phyloP scores from a whole-genome alignment of 2,329 filamentous ascomycete genomes.

The Aspergillus ruber region DNA sequence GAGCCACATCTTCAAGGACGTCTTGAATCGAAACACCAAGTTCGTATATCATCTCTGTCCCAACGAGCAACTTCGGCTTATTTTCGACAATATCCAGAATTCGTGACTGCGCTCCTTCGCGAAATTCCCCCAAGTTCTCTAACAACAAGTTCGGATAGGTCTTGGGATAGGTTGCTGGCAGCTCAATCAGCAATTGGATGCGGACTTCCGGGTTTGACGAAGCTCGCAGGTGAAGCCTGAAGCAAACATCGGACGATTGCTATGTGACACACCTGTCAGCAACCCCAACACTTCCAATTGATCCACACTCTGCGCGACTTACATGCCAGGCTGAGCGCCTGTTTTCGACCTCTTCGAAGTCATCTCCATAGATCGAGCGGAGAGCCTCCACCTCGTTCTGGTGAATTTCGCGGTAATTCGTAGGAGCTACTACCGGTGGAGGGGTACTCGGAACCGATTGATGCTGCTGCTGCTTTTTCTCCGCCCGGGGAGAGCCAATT shows the following conservation, averaged over 20 bases:
- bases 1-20: slow-evolving; percentile 77
- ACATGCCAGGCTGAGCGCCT: slow-evolving; percentile 78
- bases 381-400: slow-evolving; percentile 81
- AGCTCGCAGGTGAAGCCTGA: slow-evolving; percentile 72
- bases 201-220: slow-evolving; percentile 65
- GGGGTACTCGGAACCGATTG: slow-evolving; percentile 23
- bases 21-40: slow-evolving; percentile 57
- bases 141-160: slow-evolving; percentile 67
- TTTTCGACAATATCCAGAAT: slow-evolving; percentile 63
- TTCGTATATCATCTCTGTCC: slow-evolving; percentile 60
- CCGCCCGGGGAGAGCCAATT: slow-evolving; percentile 27
- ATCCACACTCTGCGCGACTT: slow-evolving; percentile 24
- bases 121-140: slow-evolving; percentile 58
- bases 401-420: slow-evolving; percentile 76
- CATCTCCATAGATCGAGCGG: slow-evolving; percentile 81
- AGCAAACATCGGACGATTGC: slow-evolving; percentile 72
- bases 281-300: neutral
- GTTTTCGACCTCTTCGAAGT: slow-evolving; percentile 69
- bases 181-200: slow-evolving; percentile 66
- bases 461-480: slow-evolving; percentile 23
- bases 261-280: slow-evolving; percentile 24
- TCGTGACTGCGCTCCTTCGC: slow-evolving; percentile 64
- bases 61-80: slow-evolving; percentile 59
- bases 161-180: slow-evolving; percentile 89
- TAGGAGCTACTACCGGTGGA: slow-evolving; percentile 32